These are phyloP conservation scores for Botrytis paeoniae DNA, from an alignment of 2,329 filamentous ascomycete species.

Conservation along the genomic window DNA sequence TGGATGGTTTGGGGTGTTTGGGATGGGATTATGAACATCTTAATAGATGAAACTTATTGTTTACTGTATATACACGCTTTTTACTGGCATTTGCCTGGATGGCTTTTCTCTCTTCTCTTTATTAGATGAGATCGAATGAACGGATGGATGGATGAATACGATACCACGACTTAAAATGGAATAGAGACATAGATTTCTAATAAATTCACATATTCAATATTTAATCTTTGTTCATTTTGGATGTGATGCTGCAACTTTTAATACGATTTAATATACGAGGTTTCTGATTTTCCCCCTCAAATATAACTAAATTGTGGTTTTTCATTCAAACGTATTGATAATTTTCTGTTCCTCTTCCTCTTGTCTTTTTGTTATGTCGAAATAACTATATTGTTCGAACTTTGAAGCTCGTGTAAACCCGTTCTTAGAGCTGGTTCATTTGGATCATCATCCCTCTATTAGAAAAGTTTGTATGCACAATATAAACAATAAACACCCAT, in stretches of 20 bases:
- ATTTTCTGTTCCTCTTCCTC: not conserved
- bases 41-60: not conserved
- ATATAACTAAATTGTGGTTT: not conserved
- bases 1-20: not conserved
- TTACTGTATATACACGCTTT: not conserved
- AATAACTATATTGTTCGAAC: not conserved
- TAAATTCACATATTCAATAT: not conserved
- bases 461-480: no score
- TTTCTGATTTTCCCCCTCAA: not conserved
- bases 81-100: not conserved
- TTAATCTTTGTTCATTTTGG: not conserved
- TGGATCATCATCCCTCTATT: not conserved
- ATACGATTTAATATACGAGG: not conserved
- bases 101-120: not conserved
- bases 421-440: not conserved
- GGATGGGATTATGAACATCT: not conserved
- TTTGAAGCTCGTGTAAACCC: not conserved
- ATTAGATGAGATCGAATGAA: not conserved
- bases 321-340: not conserved
- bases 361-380: accelerated
- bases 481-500: accelerated
- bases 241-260: not conserved
- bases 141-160: not conserved
- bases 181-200: not conserved
- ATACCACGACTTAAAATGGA: not conserved